These are phyloP conservation scores for Hyphopichia pseudoburtonii DNA, from an alignment of 1,139 yeast species.

Conservation along the genomic window DNA sequence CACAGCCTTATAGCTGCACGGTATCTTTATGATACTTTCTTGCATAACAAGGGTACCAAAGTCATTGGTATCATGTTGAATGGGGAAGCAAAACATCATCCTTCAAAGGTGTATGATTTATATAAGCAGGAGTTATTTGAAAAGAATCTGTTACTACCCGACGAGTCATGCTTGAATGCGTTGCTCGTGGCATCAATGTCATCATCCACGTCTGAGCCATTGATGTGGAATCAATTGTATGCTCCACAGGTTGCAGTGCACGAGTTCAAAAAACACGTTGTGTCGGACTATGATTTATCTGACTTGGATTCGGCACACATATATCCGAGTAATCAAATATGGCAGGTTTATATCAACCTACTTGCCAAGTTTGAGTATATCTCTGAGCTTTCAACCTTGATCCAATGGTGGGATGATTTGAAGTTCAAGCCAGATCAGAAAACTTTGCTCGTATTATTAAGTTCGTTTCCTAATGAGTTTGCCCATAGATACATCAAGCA, in stretches of 20 bases:
- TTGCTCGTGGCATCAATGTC: constrained; percentile 39
- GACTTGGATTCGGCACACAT: constrained; percentile 24
- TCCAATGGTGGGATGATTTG: constrained; percentile 61
- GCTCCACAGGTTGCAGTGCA: constrained; percentile 64
- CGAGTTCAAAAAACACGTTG: constrained; percentile 47
- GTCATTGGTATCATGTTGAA: constrained; percentile 38
- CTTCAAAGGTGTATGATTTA: constrained; percentile 32
- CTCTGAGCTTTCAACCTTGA: constrained; percentile 50
- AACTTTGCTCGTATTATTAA: constrained; percentile 36
- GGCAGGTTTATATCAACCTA: constrained; percentile 54
- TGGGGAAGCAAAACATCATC: constrained; percentile 46
- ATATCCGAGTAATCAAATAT: constrained; percentile 47
- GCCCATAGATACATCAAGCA: constrained; percentile 42
- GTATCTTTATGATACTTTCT: constrained; percentile 17
- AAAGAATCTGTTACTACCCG: constrained; percentile 21
- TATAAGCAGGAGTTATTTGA: constrained; percentile 27
- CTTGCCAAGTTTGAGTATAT: constrained; percentile 48
- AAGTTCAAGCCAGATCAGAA: constrained; percentile 43
- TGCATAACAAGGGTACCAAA: constrained; percentile 23
- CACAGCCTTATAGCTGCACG: constrained; percentile 15
- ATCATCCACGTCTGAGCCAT: constrained; percentile 12
- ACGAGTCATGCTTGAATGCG: constrained; percentile 41
- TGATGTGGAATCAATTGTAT: constrained; percentile 47
- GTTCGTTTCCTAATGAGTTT: constrained; percentile 41
- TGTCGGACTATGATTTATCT: constrained; percentile 24